Evolutionary conservation across 805 yeast species (phyloP), one percentile per base, ranked within the genome.

Genomic region (Metschnikowia anglica): DNA sequence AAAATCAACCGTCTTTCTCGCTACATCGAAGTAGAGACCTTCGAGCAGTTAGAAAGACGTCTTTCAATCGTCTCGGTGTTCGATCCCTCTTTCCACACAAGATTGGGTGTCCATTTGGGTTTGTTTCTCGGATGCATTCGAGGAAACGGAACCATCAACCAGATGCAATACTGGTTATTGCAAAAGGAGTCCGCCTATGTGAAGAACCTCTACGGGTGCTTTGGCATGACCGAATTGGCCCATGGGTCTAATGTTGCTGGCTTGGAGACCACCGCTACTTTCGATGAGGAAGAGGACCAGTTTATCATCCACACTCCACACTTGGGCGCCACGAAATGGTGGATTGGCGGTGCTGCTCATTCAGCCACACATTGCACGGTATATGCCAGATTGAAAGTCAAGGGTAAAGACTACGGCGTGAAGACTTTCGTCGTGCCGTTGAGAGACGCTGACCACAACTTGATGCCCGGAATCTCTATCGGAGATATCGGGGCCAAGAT

Each of bases 281-380:
- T 76, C 61, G 83, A 88, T 61, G 67, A 70, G 15, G 67, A 65
- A 13, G 75, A 74, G 21, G 87, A 88, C 55, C 80, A 81, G 49
- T 86, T 90, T 59, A 61, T 76, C 42, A 80, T 90, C 56, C 77
- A 87, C 60, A 90, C 97, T 10, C 97, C 97, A 1, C 86, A 89
- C 59, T 63, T 86, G 42, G 90, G 95, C 27, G 97, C 97, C 33
- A 89, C 97, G 19, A 90, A 90, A 63, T 90, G 97, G 97, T 90
- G 97, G 97, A 90, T 90, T 57, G 97, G 97, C 36, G 97, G 97
- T 55, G 97, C 97, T 31, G 97, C 97, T 9, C 95, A 88, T 64
- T 83, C 95, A 16, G 88, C 97, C 5, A 88, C 90, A 21, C 97
- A 90, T 67, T 73, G 88, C 18, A 80, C 83, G n/a, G 85, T 80